Evolutionary conservation across 2,329 filamentous ascomycete genomes (phyloP).

Genomic region (Aspergillus calidoustus): DNA sequence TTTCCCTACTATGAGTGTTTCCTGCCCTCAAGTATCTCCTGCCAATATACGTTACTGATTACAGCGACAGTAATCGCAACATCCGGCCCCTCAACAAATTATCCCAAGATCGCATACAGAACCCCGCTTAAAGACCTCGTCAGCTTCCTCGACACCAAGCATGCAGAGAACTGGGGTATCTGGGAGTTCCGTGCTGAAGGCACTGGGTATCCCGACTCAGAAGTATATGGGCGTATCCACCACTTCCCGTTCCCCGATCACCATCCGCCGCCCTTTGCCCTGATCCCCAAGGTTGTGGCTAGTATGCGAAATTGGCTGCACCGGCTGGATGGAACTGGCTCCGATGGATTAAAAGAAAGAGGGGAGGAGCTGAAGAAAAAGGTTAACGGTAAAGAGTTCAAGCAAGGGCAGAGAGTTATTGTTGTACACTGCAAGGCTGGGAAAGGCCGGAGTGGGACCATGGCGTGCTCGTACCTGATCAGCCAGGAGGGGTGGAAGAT

Average conservation of each 20-base stretch:
- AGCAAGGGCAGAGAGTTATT: constrained; percentile 65
- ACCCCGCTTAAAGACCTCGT: constrained; percentile 90
- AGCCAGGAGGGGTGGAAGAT: constrained; percentile 76
- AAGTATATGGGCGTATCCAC: constrained; percentile 81
- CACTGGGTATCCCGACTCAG: constrained; percentile 89
- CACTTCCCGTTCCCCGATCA: constrained; percentile 98
- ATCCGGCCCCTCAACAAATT: constrained; percentile 86
- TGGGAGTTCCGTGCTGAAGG: constrained; percentile 98
- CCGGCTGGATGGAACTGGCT: constrained; percentile 34
- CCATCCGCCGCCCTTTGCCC: constrained; percentile 88
- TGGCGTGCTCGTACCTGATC: constrained; percentile 87
- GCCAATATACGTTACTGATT: neutral
- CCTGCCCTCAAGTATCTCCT: neutral
- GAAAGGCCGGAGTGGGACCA: constrained; percentile 89
- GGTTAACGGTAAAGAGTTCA: constrained; percentile 18
- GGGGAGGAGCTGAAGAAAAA: constrained; percentile 23
- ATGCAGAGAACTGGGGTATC: constrained; percentile 85
- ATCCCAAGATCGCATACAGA: constrained; percentile 89
- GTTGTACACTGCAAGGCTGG: constrained; percentile 98
- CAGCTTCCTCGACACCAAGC: constrained; percentile 82
- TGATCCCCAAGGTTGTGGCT: constrained; percentile 87
- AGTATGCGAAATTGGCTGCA: constrained; percentile 90
- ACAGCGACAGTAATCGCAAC: constrained; percentile 64
- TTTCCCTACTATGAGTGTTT: neutral
- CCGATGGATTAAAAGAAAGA: constrained; percentile 14